These are phyloP conservation scores for Carex pumila DNA, from an alignment of 176 grass and related monocot species.

Conservation along the genomic window DNA sequence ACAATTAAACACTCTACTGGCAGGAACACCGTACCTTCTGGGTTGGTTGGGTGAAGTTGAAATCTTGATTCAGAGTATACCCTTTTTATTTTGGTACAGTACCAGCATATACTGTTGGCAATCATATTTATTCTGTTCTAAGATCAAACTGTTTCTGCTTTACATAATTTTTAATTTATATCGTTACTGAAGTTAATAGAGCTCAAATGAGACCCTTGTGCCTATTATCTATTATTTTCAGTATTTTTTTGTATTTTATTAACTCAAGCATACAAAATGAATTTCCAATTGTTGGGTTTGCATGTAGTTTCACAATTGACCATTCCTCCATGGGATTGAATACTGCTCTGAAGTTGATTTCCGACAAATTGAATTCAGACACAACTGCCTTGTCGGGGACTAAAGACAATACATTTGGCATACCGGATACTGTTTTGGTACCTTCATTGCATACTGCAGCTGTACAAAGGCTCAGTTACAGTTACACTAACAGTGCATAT, in stretches of 20 bases:
- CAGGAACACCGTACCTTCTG: neutral
- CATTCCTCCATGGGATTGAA: conserved; percentile 46
- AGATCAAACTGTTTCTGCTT: neutral
- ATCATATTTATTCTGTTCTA: neutral
- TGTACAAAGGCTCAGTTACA: conserved; percentile 45
- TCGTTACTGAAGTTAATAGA: neutral
- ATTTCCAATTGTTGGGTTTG: neutral
- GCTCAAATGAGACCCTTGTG: neutral
- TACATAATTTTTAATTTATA: neutral
- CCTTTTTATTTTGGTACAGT: neutral
- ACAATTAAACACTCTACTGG: neutral
- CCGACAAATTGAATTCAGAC: neutral
- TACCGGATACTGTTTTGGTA: conserved; percentile 29
- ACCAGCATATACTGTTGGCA: neutral
- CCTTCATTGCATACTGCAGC: conserved; percentile 23
- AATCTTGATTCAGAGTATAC: neutral
- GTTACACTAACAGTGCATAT: conserved; percentile 34
- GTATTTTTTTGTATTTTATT: neutral
- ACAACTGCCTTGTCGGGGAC: neutral
- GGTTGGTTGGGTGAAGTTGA: neutral
- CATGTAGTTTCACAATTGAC: conserved; percentile 39
- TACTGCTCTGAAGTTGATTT: conserved; percentile 34
- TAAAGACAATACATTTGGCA: conserved; percentile 15
- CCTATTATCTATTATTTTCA: neutral
- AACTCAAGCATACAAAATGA: neutral